Base-by-base conservation (phyloP, 306 rosid species). In the Glycyrrhiza uralensis region DNA sequence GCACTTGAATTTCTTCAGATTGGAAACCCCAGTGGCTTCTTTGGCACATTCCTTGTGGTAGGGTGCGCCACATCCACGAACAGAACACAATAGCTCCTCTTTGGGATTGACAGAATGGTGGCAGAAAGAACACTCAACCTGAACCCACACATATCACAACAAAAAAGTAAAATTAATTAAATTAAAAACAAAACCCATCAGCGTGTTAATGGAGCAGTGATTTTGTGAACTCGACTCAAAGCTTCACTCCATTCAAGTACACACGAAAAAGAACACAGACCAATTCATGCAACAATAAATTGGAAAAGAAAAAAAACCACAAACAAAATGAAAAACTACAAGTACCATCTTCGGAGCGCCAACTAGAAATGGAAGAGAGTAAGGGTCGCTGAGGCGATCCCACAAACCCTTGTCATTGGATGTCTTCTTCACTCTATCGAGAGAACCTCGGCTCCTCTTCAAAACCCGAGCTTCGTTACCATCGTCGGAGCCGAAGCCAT, bases 1-100 rank as follows among this genome's bases (percentile, higher is more conserved):
- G 81, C 96, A 93, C 88, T 86, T 93, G 91, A 89, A 93, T n/a
- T 79, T 93, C 42, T 81, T 86, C 68, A 36, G 57, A 80, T 58
- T 82, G 4, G 79, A 76, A 77, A 65, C 32, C 55, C 88, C 86
- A 54, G 11, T 47, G 12, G 36, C 80, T 76, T 80, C 76, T 87
- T 86, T 85, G 14, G 86, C 91, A 76, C 98, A 93, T 24, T 63
- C 66, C 36, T 12, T 5, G 51, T 91, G 98, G 83, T 82, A 91
- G 57, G 64, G 69, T 47, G 91, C 75, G 71, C 47, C 84, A 18
- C 97, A 94, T 51, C 85, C 87, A 62, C 79, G 89, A 67, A 94
- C 90, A 64, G 91, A 81, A 86, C 98, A 94, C 2, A 29, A 1
- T 3, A 89, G 32, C 79, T 79, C 86, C 61, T 79, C 89, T 54